These are phyloP conservation scores for Coniophora puteana DNA, from an alignment of 1,284 basidiomycete genomes.

Conservation along the genomic window DNA sequence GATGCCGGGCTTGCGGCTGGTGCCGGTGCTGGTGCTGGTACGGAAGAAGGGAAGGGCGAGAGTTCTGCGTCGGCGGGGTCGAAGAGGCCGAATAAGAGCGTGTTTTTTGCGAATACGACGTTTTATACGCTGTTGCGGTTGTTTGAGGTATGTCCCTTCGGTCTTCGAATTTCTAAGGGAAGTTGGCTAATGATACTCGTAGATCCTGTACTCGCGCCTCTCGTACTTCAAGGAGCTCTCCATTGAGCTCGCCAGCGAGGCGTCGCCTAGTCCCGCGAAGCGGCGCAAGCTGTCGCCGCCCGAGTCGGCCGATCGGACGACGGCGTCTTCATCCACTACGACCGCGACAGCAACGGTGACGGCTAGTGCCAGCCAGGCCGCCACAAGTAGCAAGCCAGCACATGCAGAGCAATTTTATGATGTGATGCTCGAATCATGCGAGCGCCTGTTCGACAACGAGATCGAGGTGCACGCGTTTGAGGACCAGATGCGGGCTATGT, in stretches of 20 bases:
- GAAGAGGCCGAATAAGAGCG: constrained; percentile 44
- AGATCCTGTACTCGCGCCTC: constrained; percentile 89
- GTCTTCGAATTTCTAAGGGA: neutral
- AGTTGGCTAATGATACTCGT: constrained; percentile 6
- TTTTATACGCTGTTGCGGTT: constrained; percentile 86
- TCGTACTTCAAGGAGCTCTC: constrained; percentile 73
- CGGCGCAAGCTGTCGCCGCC: constrained; percentile 28
- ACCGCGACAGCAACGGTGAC: too few relatives aligned
- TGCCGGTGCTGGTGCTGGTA: constrained; percentile 34
- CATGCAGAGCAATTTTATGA: constrained; percentile 71
- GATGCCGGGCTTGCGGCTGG: too few relatives aligned
- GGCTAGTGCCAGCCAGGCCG: too few relatives aligned
- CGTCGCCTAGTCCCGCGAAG: constrained; percentile 26
- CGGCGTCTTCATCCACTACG: constrained; percentile 17
- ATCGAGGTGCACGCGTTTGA: constrained; percentile 87
- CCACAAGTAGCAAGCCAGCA: too few relatives aligned
- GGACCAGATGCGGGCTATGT: constrained; percentile 89
- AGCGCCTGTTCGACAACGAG: constrained; percentile 90
- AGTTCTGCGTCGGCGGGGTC: constrained; percentile 15
- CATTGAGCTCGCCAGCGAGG: constrained; percentile 40
- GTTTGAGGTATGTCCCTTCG: constrained; percentile 60
- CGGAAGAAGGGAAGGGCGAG: constrained; percentile 25
- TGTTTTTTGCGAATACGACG: constrained; percentile 87
- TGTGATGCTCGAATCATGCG: constrained; percentile 82
- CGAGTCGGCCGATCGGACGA: constrained; percentile 20